Base-by-base conservation (phyloP, 176 grass and related monocot species). In the Luzula sylvatica region DNA sequence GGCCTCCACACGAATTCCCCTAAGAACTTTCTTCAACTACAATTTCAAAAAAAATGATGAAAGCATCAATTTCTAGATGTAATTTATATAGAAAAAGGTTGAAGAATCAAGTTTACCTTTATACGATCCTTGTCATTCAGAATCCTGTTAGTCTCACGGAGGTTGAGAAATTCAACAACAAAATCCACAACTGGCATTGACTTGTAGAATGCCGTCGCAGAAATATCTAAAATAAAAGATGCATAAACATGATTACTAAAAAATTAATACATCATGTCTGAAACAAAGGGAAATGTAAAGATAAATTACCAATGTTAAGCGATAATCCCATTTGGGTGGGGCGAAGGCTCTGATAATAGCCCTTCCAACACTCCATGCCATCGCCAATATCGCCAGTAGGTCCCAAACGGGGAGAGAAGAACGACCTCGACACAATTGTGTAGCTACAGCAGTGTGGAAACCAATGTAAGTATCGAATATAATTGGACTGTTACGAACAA, bases 321-420 rank as follows among this genome's bases (percentile, higher is more conserved):
- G 89, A 95, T 15, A 85, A 70, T 4, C 83, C 83, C 83, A 95
- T 95, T 61, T 95, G 83, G 22, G 79, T 81, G 41, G 80, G 89
- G 4, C 89, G 66, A 46, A 95, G 40, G 66, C 89, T 95, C 77
- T 95, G 89, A 48, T 88, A 95, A 53, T 82, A 95, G 7, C 83
- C 89, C 41, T 81, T 85, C 90, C 90, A 88, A 50, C 74, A 88
- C 69, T 95, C 90, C 30, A 95, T 52, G 17, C 84, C 90, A 44
- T 82, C 77, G 15, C 80, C 80, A 65, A 95, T 85, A 26, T 85
- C 71, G 9, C 58, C 23, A 56, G 30, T 55, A 44, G 79, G 60
- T 20, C 74, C 74, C 60, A 88, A 88, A 4, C 8, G 26, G 2
- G 84, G 72, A 50, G 84, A 95, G 58, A 86, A 95, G 63, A 95